Base-by-base conservation (phyloP, 176 grass and related monocot genomes). In the Triticum monococcum region DNA sequence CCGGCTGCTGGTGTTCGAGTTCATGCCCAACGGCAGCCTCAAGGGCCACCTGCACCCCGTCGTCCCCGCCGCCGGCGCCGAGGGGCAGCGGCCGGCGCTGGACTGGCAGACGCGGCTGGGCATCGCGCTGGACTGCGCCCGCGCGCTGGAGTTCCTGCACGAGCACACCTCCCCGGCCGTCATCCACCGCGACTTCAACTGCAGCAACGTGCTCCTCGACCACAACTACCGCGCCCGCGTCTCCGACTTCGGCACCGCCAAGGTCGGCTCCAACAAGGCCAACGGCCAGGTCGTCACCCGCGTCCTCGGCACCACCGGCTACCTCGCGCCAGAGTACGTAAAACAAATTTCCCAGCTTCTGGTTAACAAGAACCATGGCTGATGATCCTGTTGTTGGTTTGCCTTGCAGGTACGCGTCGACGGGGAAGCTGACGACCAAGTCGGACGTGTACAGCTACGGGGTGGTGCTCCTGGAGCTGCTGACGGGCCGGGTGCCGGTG, bases 291-390 rank as follows among this genome's bases (percentile, higher is more conserved):
- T 99, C 79, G 77, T 88, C 57, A 99, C 97, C 71, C 87, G 97
- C 60, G 97, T 99, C n/a, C 88, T 99, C 72, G 97, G 97, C 65
- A 99, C 97, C 81, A 96, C 94, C n/a, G 97, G 97, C 7, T 99
- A 99, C 79, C 92, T 99, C 43, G 97, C 97, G 10, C 94, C 97
- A 1, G 94, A 99, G 94, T 96, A 85, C 74, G 89, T 5, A 14
- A 14, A 14, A 48, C 46, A 12, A 5, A 48, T 48, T 5, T 14
- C 3, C 46, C 46, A 14, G 12, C 46, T 14, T 48, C 46, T 54
- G 52, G 17, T 20, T 20, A 56, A 56, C 1, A 56, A 56, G 12
- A 25, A 45, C 11, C 5, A 73, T 50, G 38, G 28, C 13, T 50
- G 2, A 46, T 5, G 6, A 20, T 20, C 6, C 52, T 16, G 48